A percentile compares a stretch with the other conserved stretches of the same genome.
These are phyloP conservation scores for Solanum pimpinellifolium DNA, from an alignment of 257 asterid genomes.

Conservation along the genomic window DNA sequence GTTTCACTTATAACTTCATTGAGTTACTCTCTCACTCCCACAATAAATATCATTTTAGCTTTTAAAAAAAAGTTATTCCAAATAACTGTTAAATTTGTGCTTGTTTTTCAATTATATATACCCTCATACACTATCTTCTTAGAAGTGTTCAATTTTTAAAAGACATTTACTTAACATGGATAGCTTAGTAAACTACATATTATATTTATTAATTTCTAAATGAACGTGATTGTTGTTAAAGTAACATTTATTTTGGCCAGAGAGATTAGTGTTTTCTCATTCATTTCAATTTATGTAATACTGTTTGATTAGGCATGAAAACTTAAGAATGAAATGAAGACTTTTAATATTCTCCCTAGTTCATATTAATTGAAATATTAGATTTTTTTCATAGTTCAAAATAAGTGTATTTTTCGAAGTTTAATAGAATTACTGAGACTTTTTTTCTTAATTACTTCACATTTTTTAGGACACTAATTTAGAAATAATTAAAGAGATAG, in stretches of 20 bases:
- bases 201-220: background rate
- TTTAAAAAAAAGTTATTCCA: background rate
- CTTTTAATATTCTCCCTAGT: background rate
- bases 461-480: background rate
- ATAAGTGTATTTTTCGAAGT: background rate
- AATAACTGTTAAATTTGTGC: background rate
- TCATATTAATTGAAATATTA: background rate
- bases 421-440: background rate
- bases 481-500: background rate
- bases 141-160: background rate
- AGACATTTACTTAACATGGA: background rate
- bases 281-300: too few relatives aligned
- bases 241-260: background rate
- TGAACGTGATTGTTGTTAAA: background rate
- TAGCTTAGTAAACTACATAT: background rate
- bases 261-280: background rate
- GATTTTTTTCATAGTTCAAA: background rate
- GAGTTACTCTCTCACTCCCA: background rate
- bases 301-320: background rate
- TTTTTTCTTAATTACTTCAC: background rate
- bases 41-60: background rate
- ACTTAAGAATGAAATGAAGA: background rate
- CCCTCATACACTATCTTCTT: background rate
- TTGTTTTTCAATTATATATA: background rate
- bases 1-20: background rate